phyloP scores from a whole-genome alignment of 768 basidiomycete species.

The Rhodotorula paludigena region DNA sequence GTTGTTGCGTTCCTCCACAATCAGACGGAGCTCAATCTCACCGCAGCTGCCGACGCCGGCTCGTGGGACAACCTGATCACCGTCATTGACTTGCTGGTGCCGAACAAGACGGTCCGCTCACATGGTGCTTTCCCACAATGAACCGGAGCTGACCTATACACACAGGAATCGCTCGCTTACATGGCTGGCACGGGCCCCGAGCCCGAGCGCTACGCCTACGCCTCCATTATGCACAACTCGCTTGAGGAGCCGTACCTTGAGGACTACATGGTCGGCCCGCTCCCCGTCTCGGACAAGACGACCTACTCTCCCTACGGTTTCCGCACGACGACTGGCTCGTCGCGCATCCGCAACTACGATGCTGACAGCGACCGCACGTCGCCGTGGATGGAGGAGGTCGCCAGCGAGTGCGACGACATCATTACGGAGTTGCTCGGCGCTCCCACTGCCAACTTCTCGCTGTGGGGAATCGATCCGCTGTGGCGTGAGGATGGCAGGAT shows the following conservation, averaged over 20 bases:
- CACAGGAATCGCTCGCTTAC: conserved; percentile 30
- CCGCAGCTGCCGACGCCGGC: conserved; percentile 20
- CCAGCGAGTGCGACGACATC: conserved; percentile 42
- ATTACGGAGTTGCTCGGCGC: conserved; percentile 39
- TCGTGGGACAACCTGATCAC: conserved; percentile 36
- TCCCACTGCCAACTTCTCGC: background rate
- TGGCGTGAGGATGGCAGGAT: conserved; percentile 43
- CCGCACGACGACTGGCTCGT: conserved; percentile 32
- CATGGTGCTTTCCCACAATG: too few relatives aligned
- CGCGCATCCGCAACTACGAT: conserved; percentile 40
- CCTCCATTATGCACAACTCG: conserved; percentile 22
- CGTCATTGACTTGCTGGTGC: conserved; percentile 27
- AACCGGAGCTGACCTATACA: too few relatives aligned
- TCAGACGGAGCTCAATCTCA: conserved; percentile 39
- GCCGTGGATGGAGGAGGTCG: conserved; percentile 16
- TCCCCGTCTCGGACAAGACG: conserved; percentile 31
- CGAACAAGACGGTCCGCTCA: conserved; percentile 37
- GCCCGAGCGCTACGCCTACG: conserved; percentile 34
- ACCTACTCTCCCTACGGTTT: conserved; percentile 22
- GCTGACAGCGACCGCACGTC: conserved; percentile 39
- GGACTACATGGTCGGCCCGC: conserved; percentile 41
- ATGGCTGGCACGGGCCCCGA: conserved; percentile 12
- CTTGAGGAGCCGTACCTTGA: conserved; percentile 35
- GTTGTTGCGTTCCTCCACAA: conserved; percentile 37
- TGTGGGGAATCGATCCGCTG: conserved; percentile 43